Base-by-base conservation (phyloP, 768 basidiomycete species). In the Dioszegia crocea region DNA sequence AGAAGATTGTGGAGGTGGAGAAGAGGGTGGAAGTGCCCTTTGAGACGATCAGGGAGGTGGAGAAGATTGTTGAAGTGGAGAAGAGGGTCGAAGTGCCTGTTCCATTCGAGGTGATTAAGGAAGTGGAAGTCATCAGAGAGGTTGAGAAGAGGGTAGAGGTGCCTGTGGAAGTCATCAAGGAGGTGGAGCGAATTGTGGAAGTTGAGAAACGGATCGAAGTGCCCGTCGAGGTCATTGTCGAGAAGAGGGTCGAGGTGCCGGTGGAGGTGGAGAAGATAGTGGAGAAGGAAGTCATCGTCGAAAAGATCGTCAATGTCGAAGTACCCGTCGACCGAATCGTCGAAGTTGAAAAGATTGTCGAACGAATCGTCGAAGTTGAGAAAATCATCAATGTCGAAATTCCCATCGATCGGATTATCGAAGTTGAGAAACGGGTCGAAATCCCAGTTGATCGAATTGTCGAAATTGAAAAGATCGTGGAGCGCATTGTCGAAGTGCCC, bases 181-280 rank as follows among this genome's bases (percentile, higher is more conserved):
- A 63, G 60, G 60, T 66, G 62, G 74, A 75, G 31, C 67, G 68
- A 65, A 56, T 64, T 24, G 57, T 71, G 3, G 61, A 62, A 23
- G 69, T 76, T 11, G 67, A 74, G 63, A 70, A 61, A 60, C 58
- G 59, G 33, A 60, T 66, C 4, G 64, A 68, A 21, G 40, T 43
- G n/a, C 40, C 40, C 40, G 8, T 43, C 14, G 40, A 43, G n/a
- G 40, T 43, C 14, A 43, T 43, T n/a, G 80, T 70, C 23, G 61
- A 43, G 40, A 70, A 51, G 54, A 56, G 60, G 31, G 62, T 68
- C 27, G 66, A 64, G n/a, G 64, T 68, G 39, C 69, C 73, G 57
- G 72, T 78, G 23, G 70, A 76, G 48, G 59, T 66, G 39, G 74
- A 74, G 31, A 65, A 68, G 65, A 57, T 64, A 19, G 68, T 76